Percentiles rank a stretch among this genome's conserved stretches.
phyloP scores from a whole-genome alignment of 176 grass and related monocot species.

The Cenchrus americanus region DNA sequence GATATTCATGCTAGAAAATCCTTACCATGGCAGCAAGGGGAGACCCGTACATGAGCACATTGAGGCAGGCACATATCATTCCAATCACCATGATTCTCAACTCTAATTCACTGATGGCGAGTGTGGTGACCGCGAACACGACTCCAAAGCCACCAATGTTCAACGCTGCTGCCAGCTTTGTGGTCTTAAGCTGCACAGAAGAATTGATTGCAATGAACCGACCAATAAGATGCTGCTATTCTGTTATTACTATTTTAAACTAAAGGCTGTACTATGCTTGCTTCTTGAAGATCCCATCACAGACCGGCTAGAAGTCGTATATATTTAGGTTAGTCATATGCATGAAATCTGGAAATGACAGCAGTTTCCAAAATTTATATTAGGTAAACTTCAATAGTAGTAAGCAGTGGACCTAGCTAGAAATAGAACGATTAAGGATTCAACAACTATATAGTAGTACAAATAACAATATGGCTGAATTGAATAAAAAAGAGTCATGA shows the following conservation, averaged over 20 bases:
- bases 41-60: conserved; percentile 65
- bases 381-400: background rate
- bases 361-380: background rate
- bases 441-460: background rate
- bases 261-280: background rate
- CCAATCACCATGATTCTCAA: conserved; percentile 54
- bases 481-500: background rate
- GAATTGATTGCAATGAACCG: background rate
- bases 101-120: conserved; percentile 40
- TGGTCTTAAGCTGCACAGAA: conserved; percentile 42
- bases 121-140: conserved; percentile 43
- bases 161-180: conserved; percentile 44
- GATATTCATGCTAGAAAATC: background rate
- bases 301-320: background rate
- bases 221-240: background rate
- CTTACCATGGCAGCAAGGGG: conserved; percentile 68
- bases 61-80: conserved; percentile 54
- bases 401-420: background rate
- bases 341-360: background rate
- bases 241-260: background rate
- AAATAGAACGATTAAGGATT: background rate
- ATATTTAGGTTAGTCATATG: background rate
- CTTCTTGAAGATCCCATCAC: background rate
- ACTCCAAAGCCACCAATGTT: conserved; percentile 55
- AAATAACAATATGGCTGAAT: background rate